phyloP scores from a whole-genome alignment of 768 basidiomycete genomes.

The Russula sp. region DNA sequence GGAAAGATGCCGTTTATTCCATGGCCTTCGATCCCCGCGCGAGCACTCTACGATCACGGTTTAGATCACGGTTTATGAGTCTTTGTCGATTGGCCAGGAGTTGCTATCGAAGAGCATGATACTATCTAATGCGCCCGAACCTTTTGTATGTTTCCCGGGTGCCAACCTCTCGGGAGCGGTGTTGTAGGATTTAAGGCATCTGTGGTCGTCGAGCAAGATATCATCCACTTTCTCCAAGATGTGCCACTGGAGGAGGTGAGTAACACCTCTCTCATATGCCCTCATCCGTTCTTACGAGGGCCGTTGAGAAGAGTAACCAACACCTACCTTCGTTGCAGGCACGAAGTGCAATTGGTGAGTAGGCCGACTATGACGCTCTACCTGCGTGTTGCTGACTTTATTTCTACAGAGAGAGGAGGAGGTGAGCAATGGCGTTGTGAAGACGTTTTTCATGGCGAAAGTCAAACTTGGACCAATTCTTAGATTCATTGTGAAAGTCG shows the following conservation, averaged over 20 bases:
- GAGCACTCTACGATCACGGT: constrained; percentile 10
- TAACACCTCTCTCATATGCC: constrained; percentile 22
- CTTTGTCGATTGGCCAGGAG: constrained; percentile 17
- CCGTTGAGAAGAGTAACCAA: constrained; percentile 55
- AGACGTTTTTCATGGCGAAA: background rate
- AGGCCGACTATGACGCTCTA: background rate
- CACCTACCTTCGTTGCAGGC: constrained; percentile 38
- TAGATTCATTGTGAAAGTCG: constrained; percentile 27
- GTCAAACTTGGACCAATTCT: constrained; percentile 13
- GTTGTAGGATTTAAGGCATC: constrained; percentile 19
- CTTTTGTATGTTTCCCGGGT: constrained; percentile 11
- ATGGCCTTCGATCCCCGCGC: constrained; percentile 25
- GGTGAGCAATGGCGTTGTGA: constrained; percentile 15
- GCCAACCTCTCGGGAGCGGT: constrained; percentile 20
- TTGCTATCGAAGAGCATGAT: constrained; percentile 23
- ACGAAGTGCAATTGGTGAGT: constrained; percentile 29
- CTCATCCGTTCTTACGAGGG: constrained; percentile 28
- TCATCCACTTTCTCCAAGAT: constrained; percentile 39
- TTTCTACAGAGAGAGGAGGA: constrained; percentile 25
- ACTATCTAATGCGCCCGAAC: constrained; percentile 28
- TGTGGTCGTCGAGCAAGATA: constrained; percentile 5
- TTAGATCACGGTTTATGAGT: constrained; percentile 1
- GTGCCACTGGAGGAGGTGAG: constrained; percentile 74
- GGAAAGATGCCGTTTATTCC: constrained; percentile 21
- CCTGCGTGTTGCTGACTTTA: constrained; percentile 10